phyloP scores from a whole-genome alignment of 345 rosid species.

The Rhodamnia argentea region DNA sequence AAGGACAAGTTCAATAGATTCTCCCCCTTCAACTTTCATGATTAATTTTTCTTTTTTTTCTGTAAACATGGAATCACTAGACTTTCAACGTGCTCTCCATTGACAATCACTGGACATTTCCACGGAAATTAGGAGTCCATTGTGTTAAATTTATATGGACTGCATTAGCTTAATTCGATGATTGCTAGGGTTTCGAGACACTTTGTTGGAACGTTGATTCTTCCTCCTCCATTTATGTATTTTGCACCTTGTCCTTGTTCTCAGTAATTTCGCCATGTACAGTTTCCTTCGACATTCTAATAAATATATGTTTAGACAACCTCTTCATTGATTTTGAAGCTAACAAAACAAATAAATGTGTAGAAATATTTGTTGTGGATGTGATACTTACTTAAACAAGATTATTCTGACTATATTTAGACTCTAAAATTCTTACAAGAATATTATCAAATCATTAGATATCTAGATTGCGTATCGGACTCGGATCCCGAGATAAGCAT shows the following conservation, averaged over 20 bases:
- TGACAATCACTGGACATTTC: not conserved
- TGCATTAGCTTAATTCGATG: not conserved
- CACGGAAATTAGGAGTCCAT: not conserved
- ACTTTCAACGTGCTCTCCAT: not conserved
- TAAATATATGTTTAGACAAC: no score
- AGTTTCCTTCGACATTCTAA: not conserved
- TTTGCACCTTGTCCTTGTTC: not conserved
- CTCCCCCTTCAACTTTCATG: not conserved
- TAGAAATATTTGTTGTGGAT: no score
- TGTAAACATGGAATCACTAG: not conserved
- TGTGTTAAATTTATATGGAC: not conserved
- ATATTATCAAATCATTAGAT: no score
- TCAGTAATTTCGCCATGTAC: not conserved
- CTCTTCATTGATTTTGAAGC: no score
- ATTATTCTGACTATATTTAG: no score
- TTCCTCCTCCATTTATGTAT: not conserved
- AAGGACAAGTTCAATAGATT: not conserved
- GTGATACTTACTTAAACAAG: no score
- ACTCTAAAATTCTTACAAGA: no score
- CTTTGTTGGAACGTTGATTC: not conserved
- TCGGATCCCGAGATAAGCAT: no score
- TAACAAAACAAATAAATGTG: no score
- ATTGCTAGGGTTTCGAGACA: not conserved
- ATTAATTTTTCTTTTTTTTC: not conserved
- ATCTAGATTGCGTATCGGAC: no score